A percentile compares a stretch with the other conserved stretches of the same genome.
Evolutionary conservation across 768 basidiomycete species (phyloP).

Genomic region (Kwoniella dendrophila): DNA sequence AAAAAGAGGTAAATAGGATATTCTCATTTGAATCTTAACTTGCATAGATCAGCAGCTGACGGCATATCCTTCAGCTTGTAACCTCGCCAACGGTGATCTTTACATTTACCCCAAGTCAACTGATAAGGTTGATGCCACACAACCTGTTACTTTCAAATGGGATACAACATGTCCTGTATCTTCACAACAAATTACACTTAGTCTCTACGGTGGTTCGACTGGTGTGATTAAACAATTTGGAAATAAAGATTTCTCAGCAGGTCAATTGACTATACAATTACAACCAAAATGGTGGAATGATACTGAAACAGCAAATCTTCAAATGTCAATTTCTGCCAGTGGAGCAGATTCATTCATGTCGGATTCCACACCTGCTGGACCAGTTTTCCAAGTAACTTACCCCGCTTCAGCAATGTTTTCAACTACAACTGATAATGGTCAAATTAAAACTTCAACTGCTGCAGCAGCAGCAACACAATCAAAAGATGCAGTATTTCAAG

Average conservation of each 20-base stretch:
- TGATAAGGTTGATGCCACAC: conserved; percentile 43
- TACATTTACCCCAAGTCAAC: conserved; percentile 51
- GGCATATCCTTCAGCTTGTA: conserved; percentile 36
- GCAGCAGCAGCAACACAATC: conserved; percentile 44
- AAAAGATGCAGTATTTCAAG: conserved; percentile 48
- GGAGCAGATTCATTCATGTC: conserved; percentile 43
- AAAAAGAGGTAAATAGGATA: conserved; percentile 20
- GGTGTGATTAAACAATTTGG: conserved; percentile 53
- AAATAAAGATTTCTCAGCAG: conserved; percentile 41
- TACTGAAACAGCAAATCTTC: conserved; percentile 50
- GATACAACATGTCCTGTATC: conserved; percentile 52
- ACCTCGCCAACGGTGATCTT: conserved; percentile 51
- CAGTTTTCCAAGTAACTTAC: conserved; percentile 53
- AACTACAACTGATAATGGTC: conserved; percentile 41
- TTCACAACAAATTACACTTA: conserved; percentile 50
- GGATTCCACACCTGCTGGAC: conserved; percentile 49
- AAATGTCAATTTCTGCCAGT: conserved; percentile 50
- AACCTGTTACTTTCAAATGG: conserved; percentile 55
- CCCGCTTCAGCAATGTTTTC: conserved; percentile 43
- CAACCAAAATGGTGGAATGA: conserved; percentile 57
- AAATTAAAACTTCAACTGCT: conserved; percentile 40
- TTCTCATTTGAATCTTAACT: background rate
- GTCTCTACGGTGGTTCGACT: conserved; percentile 51
- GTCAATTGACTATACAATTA: conserved; percentile 44
- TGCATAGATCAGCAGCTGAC: background rate